phyloP scores from a whole-genome alignment of 441 rosid species.

The Lepidium campestre region DNA sequence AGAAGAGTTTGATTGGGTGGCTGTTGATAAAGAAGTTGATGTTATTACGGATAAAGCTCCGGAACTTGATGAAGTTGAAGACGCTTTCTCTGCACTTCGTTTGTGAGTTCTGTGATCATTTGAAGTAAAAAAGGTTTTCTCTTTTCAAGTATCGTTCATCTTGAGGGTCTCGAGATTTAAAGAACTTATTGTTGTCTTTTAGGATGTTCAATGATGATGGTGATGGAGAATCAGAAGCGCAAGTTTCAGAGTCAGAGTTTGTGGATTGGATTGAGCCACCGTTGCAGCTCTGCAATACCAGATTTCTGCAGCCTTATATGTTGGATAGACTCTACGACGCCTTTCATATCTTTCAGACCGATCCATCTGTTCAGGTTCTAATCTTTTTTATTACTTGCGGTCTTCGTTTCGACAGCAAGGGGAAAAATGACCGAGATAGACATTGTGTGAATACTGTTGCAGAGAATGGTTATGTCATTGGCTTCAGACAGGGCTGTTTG shows the following conservation, averaged over 20 bases:
- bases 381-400: not conserved
- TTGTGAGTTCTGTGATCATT: constrained; percentile 38
- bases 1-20: constrained; percentile 69
- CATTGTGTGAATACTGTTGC: constrained; percentile 9
- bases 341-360: constrained; percentile 66
- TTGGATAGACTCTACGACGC: constrained; percentile 63
- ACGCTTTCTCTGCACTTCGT: constrained; percentile 70
- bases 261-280: constrained; percentile 82
- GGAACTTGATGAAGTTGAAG: constrained; percentile 62
- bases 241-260: constrained; percentile 17
- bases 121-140: not conserved
- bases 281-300: constrained; percentile 31
- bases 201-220: constrained; percentile 25
- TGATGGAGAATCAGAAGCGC: not conserved
- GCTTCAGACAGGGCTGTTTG: constrained; percentile 82
- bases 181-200: not conserved
- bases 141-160: not conserved
- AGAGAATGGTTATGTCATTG: constrained; percentile 84
- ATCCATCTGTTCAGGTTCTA: constrained; percentile 79
- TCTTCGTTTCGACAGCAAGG: not conserved
- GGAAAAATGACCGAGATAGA: not conserved
- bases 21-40: constrained; percentile 38
- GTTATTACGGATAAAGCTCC: constrained; percentile 48
- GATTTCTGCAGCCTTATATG: constrained; percentile 44
- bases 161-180: not conserved